These are phyloP conservation scores for Elaeis guineensis DNA, from an alignment of 176 grass and related monocot genomes.

Conservation along the genomic window DNA sequence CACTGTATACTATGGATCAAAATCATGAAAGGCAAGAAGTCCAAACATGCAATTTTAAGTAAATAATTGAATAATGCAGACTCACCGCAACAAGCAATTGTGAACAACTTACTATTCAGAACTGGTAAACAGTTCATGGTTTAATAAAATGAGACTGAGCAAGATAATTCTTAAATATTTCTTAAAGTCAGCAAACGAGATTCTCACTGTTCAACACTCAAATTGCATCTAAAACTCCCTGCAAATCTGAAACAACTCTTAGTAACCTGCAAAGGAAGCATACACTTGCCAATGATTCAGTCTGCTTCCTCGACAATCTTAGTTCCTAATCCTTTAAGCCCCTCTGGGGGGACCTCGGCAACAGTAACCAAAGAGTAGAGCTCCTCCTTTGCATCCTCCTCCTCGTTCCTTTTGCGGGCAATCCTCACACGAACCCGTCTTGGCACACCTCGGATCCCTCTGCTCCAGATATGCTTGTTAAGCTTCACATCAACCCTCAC, in stretches of 20 bases:
- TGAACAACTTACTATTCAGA: too few relatives aligned
- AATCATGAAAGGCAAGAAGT: too few relatives aligned
- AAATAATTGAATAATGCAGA: too few relatives aligned
- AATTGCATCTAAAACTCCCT: too few relatives aligned
- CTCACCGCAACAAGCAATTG: too few relatives aligned
- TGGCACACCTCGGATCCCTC: slow-evolving; percentile 73
- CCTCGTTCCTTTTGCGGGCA: slow-evolving; percentile 68
- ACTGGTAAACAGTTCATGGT: too few relatives aligned
- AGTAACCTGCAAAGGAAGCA: neutral
- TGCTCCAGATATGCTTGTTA: slow-evolving; percentile 95
- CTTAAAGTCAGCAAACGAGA: too few relatives aligned
- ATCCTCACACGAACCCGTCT: slow-evolving; percentile 66
- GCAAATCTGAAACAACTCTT: neutral
- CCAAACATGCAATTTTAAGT: neutral
- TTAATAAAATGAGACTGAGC: too few relatives aligned
- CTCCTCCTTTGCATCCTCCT: slow-evolving; percentile 82
- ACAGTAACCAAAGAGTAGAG: slow-evolving; percentile 74
- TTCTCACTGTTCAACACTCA: too few relatives aligned
- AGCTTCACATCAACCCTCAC: slow-evolving; percentile 73
- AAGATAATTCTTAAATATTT: too few relatives aligned
- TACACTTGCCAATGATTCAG: slow-evolving; percentile 13
- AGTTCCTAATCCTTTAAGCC: slow-evolving; percentile 78
- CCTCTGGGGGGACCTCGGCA: slow-evolving; percentile 55
- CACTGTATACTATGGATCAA: too few relatives aligned
- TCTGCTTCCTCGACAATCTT: slow-evolving; percentile 60